phyloP scores from a whole-genome alignment of 2,329 filamentous ascomycete genomes.

The Pseudogymnoascus sp. region DNA sequence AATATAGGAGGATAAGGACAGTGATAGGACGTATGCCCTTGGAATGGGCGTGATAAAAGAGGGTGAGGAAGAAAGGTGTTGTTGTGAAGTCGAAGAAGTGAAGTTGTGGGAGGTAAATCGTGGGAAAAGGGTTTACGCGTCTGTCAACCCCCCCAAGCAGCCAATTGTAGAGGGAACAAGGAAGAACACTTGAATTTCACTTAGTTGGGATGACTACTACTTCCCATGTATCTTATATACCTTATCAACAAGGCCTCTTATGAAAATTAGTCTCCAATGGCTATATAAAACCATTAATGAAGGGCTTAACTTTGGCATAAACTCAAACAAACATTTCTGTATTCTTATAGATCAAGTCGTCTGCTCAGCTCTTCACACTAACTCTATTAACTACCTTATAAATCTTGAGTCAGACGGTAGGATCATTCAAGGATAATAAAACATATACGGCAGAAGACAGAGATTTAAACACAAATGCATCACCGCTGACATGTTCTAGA shows the following conservation, averaged over 20 bases:
- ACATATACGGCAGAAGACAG: no score
- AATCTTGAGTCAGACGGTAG: not conserved
- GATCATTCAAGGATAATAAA: not conserved
- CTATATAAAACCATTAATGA: not conserved
- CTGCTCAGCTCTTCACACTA: not conserved
- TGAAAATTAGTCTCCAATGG: not conserved
- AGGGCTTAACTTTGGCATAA: not conserved
- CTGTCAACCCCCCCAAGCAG: not conserved
- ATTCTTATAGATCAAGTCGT: not conserved
- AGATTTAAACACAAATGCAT: not conserved
- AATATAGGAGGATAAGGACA: not conserved
- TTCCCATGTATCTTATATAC: not conserved
- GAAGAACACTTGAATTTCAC: not conserved
- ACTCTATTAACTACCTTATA: not conserved
- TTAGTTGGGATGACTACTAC: not conserved
- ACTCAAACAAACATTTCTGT: not conserved
- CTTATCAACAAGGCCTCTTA: not conserved
- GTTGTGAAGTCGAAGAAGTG: not conserved
- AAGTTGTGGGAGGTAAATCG: not conserved
- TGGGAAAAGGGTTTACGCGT: not conserved
- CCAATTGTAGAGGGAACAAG: not conserved
- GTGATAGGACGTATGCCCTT: not conserved
- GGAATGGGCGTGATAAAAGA: not conserved
- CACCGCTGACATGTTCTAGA: not conserved
- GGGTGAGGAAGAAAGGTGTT: not conserved